These are phyloP conservation scores for Deuterostichococcus epilithicus DNA, from an alignment of 139 green algal genomes.

Conservation along the genomic window DNA sequence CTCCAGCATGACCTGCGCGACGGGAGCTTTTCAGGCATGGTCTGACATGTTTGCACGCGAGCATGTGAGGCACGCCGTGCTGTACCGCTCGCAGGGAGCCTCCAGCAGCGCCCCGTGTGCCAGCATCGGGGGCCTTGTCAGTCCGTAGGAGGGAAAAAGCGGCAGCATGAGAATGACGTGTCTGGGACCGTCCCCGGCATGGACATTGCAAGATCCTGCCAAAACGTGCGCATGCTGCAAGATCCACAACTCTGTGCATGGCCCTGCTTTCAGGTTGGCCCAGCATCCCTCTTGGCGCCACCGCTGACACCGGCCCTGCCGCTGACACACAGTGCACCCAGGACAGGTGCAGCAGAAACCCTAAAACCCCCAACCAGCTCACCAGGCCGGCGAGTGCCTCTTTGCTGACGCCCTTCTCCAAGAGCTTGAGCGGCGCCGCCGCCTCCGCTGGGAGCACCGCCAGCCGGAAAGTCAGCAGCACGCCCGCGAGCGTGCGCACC, in stretches of 20 bases:
- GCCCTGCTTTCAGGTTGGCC: too few relatives aligned
- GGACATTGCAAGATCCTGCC: too few relatives aligned
- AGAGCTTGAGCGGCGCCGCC: slow-evolving; percentile 77
- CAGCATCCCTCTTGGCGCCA: too few relatives aligned
- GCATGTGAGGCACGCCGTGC: slow-evolving; percentile 61
- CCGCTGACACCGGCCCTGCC: too few relatives aligned
- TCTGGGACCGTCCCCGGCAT: too few relatives aligned
- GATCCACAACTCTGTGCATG: too few relatives aligned
- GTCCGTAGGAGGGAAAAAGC: too few relatives aligned
- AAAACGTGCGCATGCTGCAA: too few relatives aligned
- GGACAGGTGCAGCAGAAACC: background rate
- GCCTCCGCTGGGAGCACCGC: slow-evolving; percentile 65
- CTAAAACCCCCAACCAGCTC: background rate
- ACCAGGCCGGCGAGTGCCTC: slow-evolving; percentile 71
- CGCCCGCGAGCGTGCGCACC: slow-evolving; percentile 57
- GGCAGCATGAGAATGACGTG: too few relatives aligned
- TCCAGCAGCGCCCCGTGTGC: slow-evolving; percentile 59
- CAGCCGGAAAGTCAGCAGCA: slow-evolving; percentile 67
- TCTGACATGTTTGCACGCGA: slow-evolving; percentile 47
- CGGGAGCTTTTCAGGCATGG: background rate
- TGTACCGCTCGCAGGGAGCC: slow-evolving; percentile 76
- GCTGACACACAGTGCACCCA: too few relatives aligned
- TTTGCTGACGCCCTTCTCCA: slow-evolving; percentile 85
- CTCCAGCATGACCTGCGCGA: slow-evolving; percentile 68
- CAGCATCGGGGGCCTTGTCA: too few relatives aligned